phyloP scores from a whole-genome alignment of 2,329 filamentous ascomycete genomes.

The Zalaria obscura region DNA sequence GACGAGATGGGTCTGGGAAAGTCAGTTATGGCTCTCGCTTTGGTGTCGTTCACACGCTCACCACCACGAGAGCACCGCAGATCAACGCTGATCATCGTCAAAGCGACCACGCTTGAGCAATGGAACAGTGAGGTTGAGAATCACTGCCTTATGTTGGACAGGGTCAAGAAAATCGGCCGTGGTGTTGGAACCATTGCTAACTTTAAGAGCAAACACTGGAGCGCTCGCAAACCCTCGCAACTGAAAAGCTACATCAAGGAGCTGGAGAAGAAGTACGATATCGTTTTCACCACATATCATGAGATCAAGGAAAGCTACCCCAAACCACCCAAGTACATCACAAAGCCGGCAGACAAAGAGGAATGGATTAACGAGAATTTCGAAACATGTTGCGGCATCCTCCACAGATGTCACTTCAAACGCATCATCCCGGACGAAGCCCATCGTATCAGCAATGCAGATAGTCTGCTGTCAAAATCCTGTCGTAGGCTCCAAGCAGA shows the following conservation, averaged over 20 bases:
- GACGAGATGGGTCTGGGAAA: constrained; percentile 30
- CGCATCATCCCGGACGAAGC: constrained; percentile 44
- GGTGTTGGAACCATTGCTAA: constrained; percentile 39
- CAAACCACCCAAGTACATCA: too few relatives aligned
- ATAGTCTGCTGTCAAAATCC: constrained; percentile 26
- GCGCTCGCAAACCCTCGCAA: constrained; percentile 13
- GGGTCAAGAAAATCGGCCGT: constrained; percentile 52
- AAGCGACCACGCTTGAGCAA: constrained; percentile 23
- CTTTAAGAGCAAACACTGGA: too few relatives aligned
- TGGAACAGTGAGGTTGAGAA: constrained; percentile 19
- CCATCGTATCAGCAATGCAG: constrained; percentile 40
- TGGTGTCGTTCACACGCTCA: constrained; percentile 66
- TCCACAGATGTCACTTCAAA: constrained; percentile 31
- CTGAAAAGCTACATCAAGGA: constrained; percentile 55
- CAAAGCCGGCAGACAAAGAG: constrained; percentile 47
- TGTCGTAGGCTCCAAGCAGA: constrained; percentile 26
- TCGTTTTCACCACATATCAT: constrained; percentile 27
- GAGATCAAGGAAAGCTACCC: constrained; percentile 24
- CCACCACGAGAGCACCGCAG: constrained; percentile 48
- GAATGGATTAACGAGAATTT: constrained; percentile 37
- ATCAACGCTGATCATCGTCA: constrained; percentile 33
- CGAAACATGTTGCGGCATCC: constrained; percentile 50
- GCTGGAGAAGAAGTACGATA: constrained; percentile 48
- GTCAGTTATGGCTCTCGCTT: constrained; percentile 27
- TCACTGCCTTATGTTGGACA: constrained; percentile 24